A percentile compares a stretch with the other conserved stretches of the same genome.
phyloP scores from a whole-genome alignment of 768 basidiomycete genomes.

The Boletus vermiculosoides region DNA sequence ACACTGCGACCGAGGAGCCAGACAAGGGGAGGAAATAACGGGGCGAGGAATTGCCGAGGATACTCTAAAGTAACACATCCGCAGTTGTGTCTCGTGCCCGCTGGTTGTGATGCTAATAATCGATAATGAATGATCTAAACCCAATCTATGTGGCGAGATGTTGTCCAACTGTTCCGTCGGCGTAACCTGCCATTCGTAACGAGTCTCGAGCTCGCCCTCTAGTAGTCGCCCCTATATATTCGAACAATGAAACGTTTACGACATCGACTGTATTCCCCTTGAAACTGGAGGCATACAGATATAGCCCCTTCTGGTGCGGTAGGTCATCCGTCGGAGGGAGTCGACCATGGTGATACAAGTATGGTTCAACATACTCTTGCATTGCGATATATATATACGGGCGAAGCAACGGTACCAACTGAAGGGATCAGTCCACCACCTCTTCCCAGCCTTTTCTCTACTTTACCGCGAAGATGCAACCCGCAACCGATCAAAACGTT shows the following conservation, averaged over 20 bases:
- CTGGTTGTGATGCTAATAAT: background rate
- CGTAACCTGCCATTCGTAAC: too few species aligned
- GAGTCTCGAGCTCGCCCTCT: background rate
- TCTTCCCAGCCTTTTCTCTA: constrained; percentile 11
- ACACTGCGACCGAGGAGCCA: background rate
- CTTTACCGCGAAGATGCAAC: constrained; percentile 15
- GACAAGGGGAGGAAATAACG: background rate
- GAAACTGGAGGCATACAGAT: background rate
- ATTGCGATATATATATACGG: constrained; percentile 35
- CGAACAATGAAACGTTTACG: background rate
- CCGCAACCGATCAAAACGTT: constrained; percentile 15
- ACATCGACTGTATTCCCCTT: background rate
- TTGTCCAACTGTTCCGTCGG: background rate
- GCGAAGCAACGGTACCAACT: constrained; percentile 23
- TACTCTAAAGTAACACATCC: background rate
- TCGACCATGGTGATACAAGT: constrained; percentile 4
- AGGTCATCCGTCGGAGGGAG: background rate
- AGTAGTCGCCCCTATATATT: background rate
- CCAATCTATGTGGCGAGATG: background rate
- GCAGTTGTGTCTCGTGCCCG: background rate
- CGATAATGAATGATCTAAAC: background rate
- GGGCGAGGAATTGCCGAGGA: background rate
- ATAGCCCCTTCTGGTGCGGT: constrained; percentile 4
- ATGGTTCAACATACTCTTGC: constrained; percentile 28
- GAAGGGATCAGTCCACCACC: constrained; percentile 23